Evolutionary conservation across 2,329 filamentous ascomycete species (phyloP), one percentile per base, ranked within the genome.

Genomic region (Daldinia sp.): DNA sequence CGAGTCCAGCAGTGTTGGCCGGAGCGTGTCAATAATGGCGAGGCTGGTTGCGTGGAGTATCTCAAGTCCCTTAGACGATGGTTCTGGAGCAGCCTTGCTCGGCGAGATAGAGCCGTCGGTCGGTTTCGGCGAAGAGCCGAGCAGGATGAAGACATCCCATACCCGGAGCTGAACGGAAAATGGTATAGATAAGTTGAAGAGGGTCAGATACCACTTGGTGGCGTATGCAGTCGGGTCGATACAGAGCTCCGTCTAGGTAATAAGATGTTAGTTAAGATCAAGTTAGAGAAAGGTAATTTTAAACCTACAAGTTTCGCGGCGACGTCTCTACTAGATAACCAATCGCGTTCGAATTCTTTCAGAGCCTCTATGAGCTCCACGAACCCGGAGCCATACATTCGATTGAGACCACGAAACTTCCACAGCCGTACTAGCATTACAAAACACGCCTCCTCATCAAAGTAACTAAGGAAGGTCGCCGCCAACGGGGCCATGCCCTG

Each of bases 121-220:
- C 13, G 68, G 57, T 28, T 77, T 73, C n/a, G 86, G 83, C n/a
- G 87, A 85, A 73, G 95, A 93, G 53, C 95, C 96, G 12, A 98
- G 88, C 13, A 99, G 88, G 88, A 99, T 93, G 81, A 98, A 98
- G 1, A 98, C 92, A 77, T 99, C 96, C 96, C 96, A 99, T 15
- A 99, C 92, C 55, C 96, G 92, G 39, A 99, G 89, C 80, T 98
- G 96, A 3, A 95, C 94, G 0, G 93, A 88, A 75, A 98, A 99
- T 0, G 96, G 96, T 58, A 99, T 93, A 15, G 93, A 97, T 76
- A 98, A 92, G 81, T 98, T 98, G 86, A 99, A 99, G 7, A 99
- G 85, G 1, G 96, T 99, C 58, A 99, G 86, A 78, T 99, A 99
- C 96, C 96, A 99, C 59, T 94, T 87, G 3, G 95, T 98, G 35